Evolutionary conservation across 2,329 filamentous ascomycete genomes (phyloP).

Genomic region (Domatiomyces catenatus): DNA sequence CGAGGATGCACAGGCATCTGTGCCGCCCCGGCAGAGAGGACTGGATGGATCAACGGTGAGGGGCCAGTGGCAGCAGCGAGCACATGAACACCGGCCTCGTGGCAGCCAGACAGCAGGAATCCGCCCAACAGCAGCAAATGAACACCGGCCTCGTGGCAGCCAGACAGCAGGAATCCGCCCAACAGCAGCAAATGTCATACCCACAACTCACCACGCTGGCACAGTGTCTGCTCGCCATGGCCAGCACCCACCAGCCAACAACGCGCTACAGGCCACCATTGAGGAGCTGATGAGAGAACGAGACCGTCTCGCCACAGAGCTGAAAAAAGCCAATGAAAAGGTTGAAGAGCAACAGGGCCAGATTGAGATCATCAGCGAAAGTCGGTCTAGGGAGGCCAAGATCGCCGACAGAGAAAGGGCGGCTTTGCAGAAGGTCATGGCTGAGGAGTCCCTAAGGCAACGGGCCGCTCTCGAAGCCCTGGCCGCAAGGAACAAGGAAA

Average conservation of each 20-base stretch:
- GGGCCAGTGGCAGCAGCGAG: conserved; percentile 5
- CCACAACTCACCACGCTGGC: background rate
- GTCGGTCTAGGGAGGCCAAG: conserved; percentile 37
- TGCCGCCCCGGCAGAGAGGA: conserved; percentile 2
- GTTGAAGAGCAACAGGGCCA: conserved; percentile 42
- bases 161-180: too few species aligned
- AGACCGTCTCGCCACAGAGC: conserved; percentile 25
- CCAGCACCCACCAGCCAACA: conserved; percentile 13
- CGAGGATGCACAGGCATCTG: conserved; percentile 13
- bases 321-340: conserved; percentile 25
- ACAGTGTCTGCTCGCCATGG: background rate
- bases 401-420: conserved; percentile 39
- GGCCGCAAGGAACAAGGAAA: conserved; percentile 39
- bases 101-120: background rate
- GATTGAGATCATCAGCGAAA: conserved; percentile 45
- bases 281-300: conserved; percentile 22
- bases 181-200: background rate
- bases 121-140: conserved; percentile 3
- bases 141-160: background rate
- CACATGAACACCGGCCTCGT: background rate
- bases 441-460: conserved; percentile 38
- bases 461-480: conserved; percentile 40
- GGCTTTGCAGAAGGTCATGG: conserved; percentile 38
- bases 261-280: conserved; percentile 15
- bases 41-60: conserved; percentile 13